Evolutionary conservation across 225 moss, liverwort and hornwort species (phyloP).

Genomic region (Takakia lepidozioides): DNA sequence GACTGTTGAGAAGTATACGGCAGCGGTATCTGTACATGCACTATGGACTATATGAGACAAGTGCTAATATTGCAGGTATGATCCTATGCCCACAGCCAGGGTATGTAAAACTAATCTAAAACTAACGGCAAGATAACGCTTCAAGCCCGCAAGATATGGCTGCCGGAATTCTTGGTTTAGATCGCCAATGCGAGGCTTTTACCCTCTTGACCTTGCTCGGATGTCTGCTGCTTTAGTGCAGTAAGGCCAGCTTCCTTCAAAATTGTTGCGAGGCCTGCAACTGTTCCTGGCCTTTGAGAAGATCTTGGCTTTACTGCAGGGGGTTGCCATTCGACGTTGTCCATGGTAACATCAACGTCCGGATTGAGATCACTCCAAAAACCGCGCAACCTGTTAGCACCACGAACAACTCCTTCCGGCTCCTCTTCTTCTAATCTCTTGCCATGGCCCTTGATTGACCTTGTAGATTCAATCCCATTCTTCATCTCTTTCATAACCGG

Average conservation of each 20-base stretch:
- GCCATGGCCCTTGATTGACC: neutral
- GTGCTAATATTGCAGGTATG: too few species aligned
- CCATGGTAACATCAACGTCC: slow-evolving; percentile 7
- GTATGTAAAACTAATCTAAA: too few species aligned
- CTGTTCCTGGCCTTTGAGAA: slow-evolving; percentile 11
- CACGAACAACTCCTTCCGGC: slow-evolving; percentile 52
- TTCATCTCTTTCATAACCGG: slow-evolving; percentile 23
- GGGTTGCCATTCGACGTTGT: slow-evolving; percentile 57
- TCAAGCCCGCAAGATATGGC: too few species aligned
- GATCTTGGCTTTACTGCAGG: slow-evolving; percentile 43
- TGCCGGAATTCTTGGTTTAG: slow-evolving; percentile 6
- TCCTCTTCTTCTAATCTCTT: slow-evolving; percentile 11
- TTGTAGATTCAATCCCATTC: slow-evolving; percentile 7
- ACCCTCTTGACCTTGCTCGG: slow-evolving; percentile 6
- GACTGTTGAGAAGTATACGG: too few species aligned
- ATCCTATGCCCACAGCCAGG: too few species aligned
- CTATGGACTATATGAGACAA: too few species aligned
- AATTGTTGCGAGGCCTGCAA: slow-evolving; percentile 28
- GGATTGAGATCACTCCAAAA: slow-evolving; percentile 18
- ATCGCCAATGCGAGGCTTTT: slow-evolving; percentile 20
- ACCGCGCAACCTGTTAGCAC: slow-evolving; percentile 40
- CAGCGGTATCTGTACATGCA: too few species aligned
- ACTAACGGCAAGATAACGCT: too few species aligned
- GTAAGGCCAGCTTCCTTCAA: slow-evolving; percentile 43
- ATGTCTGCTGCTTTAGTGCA: slow-evolving; percentile 11